These are phyloP conservation scores for Aspergillus aculeatus DNA, from an alignment of 2,329 filamentous ascomycete species.

Conservation along the genomic window DNA sequence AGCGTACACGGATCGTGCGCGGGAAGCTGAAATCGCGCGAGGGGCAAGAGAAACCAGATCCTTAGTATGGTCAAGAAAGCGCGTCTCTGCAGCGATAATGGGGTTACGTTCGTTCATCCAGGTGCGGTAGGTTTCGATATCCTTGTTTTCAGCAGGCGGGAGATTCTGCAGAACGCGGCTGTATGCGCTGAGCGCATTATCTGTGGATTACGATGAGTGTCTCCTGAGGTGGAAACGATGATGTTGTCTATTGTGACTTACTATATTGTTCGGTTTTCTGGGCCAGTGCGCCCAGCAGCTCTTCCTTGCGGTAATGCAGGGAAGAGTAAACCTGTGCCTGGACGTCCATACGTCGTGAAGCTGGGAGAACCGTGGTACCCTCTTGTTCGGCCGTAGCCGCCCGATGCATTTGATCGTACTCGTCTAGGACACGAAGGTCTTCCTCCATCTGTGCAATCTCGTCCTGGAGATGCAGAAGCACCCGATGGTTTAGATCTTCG, in stretches of 20 bases:
- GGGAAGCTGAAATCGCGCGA: constrained; percentile 16
- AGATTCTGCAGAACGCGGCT: constrained; percentile 48
- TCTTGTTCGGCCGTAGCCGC: constrained; percentile 32
- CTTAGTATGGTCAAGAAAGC: constrained; percentile 51
- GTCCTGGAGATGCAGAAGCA: constrained; percentile 81
- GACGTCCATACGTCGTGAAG: constrained; percentile 43
- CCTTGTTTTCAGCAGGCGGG: constrained; percentile 45
- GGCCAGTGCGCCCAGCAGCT: constrained; percentile 55
- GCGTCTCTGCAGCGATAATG: constrained; percentile 51
- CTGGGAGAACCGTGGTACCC: constrained; percentile 32
- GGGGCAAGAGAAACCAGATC: constrained; percentile 45
- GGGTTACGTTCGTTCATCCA: constrained; percentile 55
- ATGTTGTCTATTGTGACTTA: constrained; percentile 33
- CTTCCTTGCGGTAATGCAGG: constrained; percentile 54
- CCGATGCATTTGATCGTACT: constrained; percentile 48
- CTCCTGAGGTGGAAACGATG: not conserved
- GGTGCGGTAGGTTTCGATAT: constrained; percentile 52
- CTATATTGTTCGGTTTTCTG: constrained; percentile 63
- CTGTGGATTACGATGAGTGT: constrained; percentile 20
- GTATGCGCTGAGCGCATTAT: constrained; percentile 47
- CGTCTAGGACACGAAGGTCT: constrained; percentile 69
- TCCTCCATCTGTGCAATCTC: constrained; percentile 80
- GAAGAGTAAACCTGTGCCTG: constrained; percentile 53
- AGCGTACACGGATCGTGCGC: constrained; percentile 32
- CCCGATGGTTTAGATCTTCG: constrained; percentile 74